Evolutionary conservation across 345 rosid genomes (phyloP).

Genomic region (Boechera divaricarpa): DNA sequence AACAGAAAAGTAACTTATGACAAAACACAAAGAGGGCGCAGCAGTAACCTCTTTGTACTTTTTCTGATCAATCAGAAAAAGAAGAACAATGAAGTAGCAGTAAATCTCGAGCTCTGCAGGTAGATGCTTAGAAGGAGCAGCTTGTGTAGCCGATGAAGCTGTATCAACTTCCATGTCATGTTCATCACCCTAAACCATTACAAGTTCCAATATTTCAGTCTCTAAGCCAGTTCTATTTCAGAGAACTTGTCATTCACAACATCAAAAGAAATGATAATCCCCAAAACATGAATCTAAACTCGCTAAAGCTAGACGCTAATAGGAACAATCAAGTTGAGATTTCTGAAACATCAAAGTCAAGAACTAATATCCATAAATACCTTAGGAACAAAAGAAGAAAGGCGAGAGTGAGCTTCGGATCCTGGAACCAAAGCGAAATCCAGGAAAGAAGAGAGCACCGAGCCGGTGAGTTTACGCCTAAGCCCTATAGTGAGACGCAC

Average conservation of each 20-base stretch:
- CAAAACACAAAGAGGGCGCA: constrained; percentile 8
- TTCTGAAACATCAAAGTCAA: not conserved
- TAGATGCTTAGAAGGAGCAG: constrained; percentile 58
- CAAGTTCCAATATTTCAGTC: not conserved
- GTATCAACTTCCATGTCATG: constrained; percentile 94
- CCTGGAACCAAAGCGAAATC: constrained; percentile 63
- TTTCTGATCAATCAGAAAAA: constrained; percentile 82
- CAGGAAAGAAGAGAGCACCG: constrained; percentile 62
- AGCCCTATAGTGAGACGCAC: constrained; percentile 70
- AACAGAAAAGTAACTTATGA: not conserved
- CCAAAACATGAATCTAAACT: constrained; percentile 11
- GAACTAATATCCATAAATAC: constrained; percentile 42
- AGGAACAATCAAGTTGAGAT: not conserved
- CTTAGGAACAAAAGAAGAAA: constrained; percentile 66
- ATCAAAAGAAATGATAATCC: not conserved
- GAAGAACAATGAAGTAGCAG: constrained; percentile 72
- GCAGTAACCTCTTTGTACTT: constrained; percentile 74
- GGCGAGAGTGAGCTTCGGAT: constrained; percentile 62
- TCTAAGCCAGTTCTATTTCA: not conserved
- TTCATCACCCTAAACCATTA: constrained; percentile 60
- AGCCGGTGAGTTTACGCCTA: constrained; percentile 65
- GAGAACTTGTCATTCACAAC: not conserved
- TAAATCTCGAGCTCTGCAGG: constrained; percentile 81
- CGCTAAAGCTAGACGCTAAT: not conserved
- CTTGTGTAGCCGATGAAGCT: constrained; percentile 55